Evolutionary conservation across 2,329 filamentous ascomycete species (phyloP), one percentile per base, ranked within the genome.

Genomic region (Neonectria coccinea): DNA sequence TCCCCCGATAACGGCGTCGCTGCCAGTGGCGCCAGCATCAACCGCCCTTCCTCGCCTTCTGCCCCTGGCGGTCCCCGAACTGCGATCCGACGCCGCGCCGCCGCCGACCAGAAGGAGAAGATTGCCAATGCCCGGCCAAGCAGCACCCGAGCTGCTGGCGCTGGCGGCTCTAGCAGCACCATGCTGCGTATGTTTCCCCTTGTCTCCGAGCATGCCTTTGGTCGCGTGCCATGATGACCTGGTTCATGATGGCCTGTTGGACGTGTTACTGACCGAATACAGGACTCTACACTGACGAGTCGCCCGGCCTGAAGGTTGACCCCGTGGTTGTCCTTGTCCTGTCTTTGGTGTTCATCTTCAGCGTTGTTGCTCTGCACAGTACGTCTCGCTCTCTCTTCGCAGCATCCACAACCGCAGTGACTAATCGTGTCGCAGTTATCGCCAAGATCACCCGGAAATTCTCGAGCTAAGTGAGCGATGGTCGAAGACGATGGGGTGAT

Each of bases 241-340:
- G 41, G 31, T 20, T 25, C 16, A 11, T 20, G 18, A 56, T 41
- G 33, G 20, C n/a, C 22, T n/a, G 29, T 53, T 31, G 56, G 45
- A 61, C 25, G 31, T 42, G 55, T 54, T 65, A 27, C 74, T 82
- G 64, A 81, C 67, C n/a, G 36, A 1, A 31, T 66, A 47, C 66
- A 94, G 91, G 89, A 82, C 91, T 99, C 48, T 99, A 99, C 89
- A 99, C 96, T 63, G 96, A 99, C 79, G 96, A 99, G 85, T 97
- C 93, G 70, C 96, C 96, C 64, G 96, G 96, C 67, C 86, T 99
- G 76, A 97, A 97, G 86, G 96, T 99, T 70, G 96, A 99, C 80
- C 96, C 96, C 22, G 96, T 99, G 65, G 94, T 99, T 71, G 95
- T 99, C 70, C 88, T 99, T 77, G 96, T 97, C 73, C 87, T 99